Conservation (phyloP, 1,284 basidiomycete species). For the Porodaedalea pini region DNA sequence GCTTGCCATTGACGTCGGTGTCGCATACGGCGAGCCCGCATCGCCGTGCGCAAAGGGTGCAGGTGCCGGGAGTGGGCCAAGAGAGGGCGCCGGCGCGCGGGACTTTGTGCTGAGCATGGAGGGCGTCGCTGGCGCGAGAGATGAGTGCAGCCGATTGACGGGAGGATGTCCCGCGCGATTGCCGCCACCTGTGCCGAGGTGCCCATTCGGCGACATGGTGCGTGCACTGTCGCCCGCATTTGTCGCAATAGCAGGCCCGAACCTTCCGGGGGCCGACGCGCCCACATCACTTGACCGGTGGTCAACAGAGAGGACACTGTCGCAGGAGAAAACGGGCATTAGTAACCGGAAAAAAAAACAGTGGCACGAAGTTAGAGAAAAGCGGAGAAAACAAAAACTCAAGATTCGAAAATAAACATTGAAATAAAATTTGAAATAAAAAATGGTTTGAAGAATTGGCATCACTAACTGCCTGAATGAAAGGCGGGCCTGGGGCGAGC, state of each 20-base stretch:
- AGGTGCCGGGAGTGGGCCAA: slow-evolving; percentile 5
- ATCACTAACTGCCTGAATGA: background rate
- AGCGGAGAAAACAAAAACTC: background rate
- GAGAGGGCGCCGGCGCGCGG: slow-evolving; percentile 2
- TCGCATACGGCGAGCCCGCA: slow-evolving; percentile 5
- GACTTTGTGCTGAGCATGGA: background rate
- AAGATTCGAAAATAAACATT: background rate
- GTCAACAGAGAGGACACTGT: background rate
- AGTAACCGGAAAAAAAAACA: background rate
- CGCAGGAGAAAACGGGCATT: background rate
- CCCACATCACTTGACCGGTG: background rate
- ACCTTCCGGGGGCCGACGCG: too few species aligned
- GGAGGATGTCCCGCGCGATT: too few species aligned
- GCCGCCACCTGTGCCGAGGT: too few species aligned
- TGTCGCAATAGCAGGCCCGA: too few species aligned
- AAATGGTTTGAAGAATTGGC: background rate
- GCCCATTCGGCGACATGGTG: too few species aligned
- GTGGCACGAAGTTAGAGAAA: background rate
- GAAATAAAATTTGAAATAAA: background rate
- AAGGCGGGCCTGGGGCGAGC: background rate
- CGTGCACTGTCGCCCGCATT: too few species aligned
- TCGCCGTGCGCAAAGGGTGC: background rate
- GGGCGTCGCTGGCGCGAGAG: too few species aligned
- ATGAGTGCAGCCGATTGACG: too few species aligned
- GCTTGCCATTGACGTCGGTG: slow-evolving; percentile 6